Evolutionary conservation across 2,329 filamentous ascomycete genomes (phyloP).

Genomic region (Fusarium annulatum): DNA sequence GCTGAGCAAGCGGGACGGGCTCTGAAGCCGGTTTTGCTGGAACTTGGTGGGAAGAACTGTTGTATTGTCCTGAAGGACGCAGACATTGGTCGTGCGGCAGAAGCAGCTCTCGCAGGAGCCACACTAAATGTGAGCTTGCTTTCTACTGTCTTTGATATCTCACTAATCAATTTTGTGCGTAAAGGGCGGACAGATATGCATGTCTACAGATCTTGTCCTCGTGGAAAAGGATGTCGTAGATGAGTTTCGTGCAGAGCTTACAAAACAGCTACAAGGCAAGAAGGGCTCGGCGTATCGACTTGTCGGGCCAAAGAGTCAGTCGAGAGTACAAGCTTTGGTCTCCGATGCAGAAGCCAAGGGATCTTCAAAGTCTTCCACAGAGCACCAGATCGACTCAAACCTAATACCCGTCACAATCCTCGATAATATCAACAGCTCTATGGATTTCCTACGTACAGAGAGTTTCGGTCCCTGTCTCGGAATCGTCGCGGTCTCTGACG

Average conservation of each 20-base stretch:
- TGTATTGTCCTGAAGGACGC: not conserved
- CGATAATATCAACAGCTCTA: not conserved
- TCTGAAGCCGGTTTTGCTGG: not conserved
- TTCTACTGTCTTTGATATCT: fast-evolving
- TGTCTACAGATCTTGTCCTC: not conserved
- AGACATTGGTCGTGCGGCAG: not conserved
- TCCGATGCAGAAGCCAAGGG: not conserved
- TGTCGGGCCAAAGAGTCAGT: not conserved
- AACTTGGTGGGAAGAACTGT: not conserved
- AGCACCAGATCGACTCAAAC: fast-evolving
- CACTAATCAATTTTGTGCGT: fast-evolving
- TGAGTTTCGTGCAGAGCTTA: not conserved
- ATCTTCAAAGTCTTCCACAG: fast-evolving
- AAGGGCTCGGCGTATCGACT: fast-evolving
- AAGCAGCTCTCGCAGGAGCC: not conserved
- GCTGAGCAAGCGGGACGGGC: not conserved
- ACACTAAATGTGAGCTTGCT: not conserved
- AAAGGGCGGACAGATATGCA: not conserved
- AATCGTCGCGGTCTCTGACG: not conserved
- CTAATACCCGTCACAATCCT: not conserved
- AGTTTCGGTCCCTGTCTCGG: not conserved
- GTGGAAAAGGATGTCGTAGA: not conserved
- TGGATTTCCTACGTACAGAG: not conserved
- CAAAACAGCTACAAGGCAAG: not conserved
- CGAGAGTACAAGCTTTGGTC: not conserved